Base-by-base conservation (phyloP, 306 rosid species). In the Cicer yamashitae region DNA sequence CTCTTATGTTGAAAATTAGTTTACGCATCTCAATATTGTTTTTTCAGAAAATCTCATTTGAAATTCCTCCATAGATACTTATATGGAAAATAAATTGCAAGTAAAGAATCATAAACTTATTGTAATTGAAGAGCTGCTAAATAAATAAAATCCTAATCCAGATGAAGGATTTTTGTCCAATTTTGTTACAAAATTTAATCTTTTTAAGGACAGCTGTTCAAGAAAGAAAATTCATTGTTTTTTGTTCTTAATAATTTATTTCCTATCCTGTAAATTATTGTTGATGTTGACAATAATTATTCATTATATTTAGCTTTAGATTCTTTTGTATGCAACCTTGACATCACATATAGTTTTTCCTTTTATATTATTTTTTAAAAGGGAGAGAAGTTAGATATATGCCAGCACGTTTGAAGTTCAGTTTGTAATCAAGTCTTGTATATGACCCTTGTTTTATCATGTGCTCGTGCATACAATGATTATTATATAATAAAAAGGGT, bases 351-450 rank as follows among this genome's bases (percentile, higher is more conserved):
- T 20, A 38, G 54, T 3, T 71, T 62, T 39, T 62, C 15, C 69
- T 73, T 10, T 57, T 52, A 30, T 30, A 30, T 30, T 30, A 30
- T 1, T 20, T 51, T 25, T 22, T 44, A 10, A 6, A 10, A 10
- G 70, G 30, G 70, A 1, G 50, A 10, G 51, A 10, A 41, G 9
- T 22, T 43, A n/a, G 7, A 30, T 46, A 9, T 14, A 60, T 20
- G 71, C 34, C 12, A 47, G 45, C 76, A 77, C 76, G 76, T 69
- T 65, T 54, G 40, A 54, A 71, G 52, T 52, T 53, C 18, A 70
- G 8, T 30, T 67, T 45, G 17, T 57, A 22, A 47, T 47, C 57
- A 34, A 15, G 9, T 64, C 25, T 30, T 10, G 3, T 77, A 30
- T 14, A 20, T 45, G 39, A 70, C 51, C 6, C 15, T 56, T 57